phyloP scores from a whole-genome alignment of 495 filamentous ascomycete species.

The Aspergillus kassunensis region DNA sequence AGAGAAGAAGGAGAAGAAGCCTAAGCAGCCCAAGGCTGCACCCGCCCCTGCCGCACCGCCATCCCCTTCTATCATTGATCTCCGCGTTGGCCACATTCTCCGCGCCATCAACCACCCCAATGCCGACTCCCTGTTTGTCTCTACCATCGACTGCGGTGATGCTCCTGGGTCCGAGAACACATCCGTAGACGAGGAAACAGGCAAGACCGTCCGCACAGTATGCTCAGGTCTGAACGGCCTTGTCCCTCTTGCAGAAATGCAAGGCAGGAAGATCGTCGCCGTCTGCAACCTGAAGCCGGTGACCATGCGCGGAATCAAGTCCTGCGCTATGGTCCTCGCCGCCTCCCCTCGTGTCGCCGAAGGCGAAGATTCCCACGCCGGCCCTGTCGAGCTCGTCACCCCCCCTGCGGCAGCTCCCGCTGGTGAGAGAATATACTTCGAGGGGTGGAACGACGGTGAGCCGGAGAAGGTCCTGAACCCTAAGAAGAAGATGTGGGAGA shows the following conservation, averaged over 20 bases:
- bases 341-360: conserved; percentile 76
- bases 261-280: conserved; percentile 86
- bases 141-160: conserved; percentile 95
- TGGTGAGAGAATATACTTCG: conserved; percentile 85
- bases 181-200: conserved; percentile 67
- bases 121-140: conserved; percentile 92
- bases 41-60: conserved; percentile 64
- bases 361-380: conserved; percentile 79
- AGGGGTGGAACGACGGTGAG: conserved; percentile 83
- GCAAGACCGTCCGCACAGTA: conserved; percentile 85
- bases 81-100: conserved; percentile 94
- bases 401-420: conserved; percentile 76
- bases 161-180: conserved; percentile 81
- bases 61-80: conserved; percentile 83
- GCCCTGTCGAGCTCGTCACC: conserved; percentile 86
- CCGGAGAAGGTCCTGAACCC: conserved; percentile 92
- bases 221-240: conserved; percentile 95
- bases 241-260: conserved; percentile 91
- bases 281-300: conserved; percentile 98
- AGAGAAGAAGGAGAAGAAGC: conserved; percentile 75
- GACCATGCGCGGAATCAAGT: conserved; percentile 97
- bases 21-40: conserved; percentile 61
- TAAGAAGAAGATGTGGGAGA: conserved; percentile 99
- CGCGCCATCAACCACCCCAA: conserved; percentile 93
- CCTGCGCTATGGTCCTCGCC: conserved; percentile 90